phyloP scores from a whole-genome alignment of 2,329 filamentous ascomycete species.

The Emmonsiellopsis sp. region DNA sequence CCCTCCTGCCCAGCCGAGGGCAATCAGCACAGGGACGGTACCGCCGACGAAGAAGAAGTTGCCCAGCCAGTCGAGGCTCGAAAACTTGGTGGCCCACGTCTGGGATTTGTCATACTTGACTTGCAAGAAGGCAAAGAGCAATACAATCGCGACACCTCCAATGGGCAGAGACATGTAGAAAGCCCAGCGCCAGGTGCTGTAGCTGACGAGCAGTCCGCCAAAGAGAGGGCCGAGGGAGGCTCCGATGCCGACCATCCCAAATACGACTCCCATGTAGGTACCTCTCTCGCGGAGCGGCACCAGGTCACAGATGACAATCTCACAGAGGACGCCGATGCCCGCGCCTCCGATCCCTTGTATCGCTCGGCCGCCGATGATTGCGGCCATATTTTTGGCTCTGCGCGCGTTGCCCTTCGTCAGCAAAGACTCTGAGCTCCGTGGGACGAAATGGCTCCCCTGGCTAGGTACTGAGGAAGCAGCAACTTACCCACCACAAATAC shows the following conservation, averaged over 20 bases:
- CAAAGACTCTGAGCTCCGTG: neutral
- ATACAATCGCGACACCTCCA: slow-evolving; percentile 13
- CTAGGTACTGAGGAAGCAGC: neutral
- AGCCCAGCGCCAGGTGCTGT: slow-evolving; percentile 20
- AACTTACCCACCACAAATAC: slow-evolving; percentile 36
- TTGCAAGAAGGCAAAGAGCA: slow-evolving; percentile 18
- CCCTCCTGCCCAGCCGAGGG: slow-evolving; percentile 2
- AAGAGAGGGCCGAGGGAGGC: slow-evolving; percentile 39
- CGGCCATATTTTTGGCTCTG: slow-evolving; percentile 28
- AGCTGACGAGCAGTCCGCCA: slow-evolving; percentile 18
- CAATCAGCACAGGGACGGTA: slow-evolving; percentile 1
- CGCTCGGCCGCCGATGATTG: slow-evolving; percentile 47
- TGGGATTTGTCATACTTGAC: slow-evolving; percentile 5
- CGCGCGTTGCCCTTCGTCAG: neutral
- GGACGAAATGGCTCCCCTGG: neutral
- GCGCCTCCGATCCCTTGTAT: slow-evolving; percentile 46
- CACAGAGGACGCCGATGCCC: slow-evolving; percentile 32
- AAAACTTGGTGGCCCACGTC: neutral
- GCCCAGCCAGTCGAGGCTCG: slow-evolving; percentile 5
- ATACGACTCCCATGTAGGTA: slow-evolving; percentile 19
- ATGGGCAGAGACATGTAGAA: slow-evolving; percentile 25
- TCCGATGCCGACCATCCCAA: slow-evolving; percentile 24
- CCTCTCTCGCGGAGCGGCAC: slow-evolving; percentile 30
- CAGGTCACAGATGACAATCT: slow-evolving; percentile 38
- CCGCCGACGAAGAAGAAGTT: slow-evolving; percentile 3